Evolutionary conservation across 108 stramenopile species (phyloP), one percentile per base, ranked within the genome.

Genomic region (Fragilariopsis cylindrus): DNA sequence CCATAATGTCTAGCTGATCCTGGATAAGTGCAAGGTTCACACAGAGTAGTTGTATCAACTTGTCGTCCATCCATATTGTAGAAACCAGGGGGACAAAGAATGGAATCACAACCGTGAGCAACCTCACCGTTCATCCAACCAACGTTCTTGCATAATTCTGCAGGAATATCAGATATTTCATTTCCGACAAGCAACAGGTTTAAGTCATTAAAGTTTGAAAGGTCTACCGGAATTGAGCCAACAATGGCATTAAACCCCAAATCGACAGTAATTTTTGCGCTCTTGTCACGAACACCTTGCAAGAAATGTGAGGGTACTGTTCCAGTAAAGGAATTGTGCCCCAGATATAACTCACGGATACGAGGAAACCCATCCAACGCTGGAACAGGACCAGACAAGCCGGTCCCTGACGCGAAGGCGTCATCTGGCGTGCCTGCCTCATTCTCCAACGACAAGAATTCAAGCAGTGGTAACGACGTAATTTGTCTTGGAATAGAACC

Each of bases 51-150:
- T 9, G 81, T 76, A 69, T 82, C 84, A 43, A 74, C 80, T n/a
- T 82, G 79, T 30, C 87, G 74, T 58, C 93, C 93, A 46, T 79
- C 81, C 11, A 72, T 69, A 75, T 89, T 95, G 84, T 72, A 95
- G 3, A 85, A 84, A 54, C 89, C 90, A 49, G 78, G 72, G 8
- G 82, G 82, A 76, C 92, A 93, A 2, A 93, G 70, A 43, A 93
- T 87, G 3, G 92, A 88, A 77, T 93, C 92, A 67, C 92, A 93
- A 42, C 87, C 85, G 13, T 71, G 63, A 9, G 75, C 76, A 18
- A 91, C 81, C 48, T 81, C 68, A 2, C 86, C 87, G 69, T 90
- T 76, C 84, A 87, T 82, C 82, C 90, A 93, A 42, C 71, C 76
- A 48, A 73, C 74, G 40, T 88, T 89, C 42, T 85, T 80, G 60